Conservation (phyloP, 2,329 filamentous ascomycete species). For the Apiospora malaysiana region DNA sequence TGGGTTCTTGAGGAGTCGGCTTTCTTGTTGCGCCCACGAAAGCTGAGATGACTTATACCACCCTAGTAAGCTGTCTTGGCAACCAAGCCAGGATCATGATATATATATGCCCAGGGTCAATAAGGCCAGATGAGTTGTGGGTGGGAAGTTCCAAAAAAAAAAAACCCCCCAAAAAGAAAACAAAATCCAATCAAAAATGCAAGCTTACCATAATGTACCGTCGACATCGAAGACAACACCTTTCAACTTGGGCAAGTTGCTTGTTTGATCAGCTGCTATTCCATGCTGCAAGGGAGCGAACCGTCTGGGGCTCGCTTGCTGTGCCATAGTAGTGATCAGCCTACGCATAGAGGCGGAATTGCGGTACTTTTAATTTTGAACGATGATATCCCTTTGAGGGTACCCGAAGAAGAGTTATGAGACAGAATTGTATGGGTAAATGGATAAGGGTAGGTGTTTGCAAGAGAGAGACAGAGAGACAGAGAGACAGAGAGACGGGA, state of each 20-base stretch:
- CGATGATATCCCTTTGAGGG: neutral
- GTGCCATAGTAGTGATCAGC: slow-evolving; percentile 49
- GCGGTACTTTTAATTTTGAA: neutral
- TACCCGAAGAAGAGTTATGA: neutral
- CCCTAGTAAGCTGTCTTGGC: neutral
- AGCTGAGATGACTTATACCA: neutral
- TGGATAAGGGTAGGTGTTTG: no score
- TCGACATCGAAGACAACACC: slow-evolving; percentile 91
- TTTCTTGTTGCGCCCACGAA: neutral
- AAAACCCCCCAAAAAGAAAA: no score
- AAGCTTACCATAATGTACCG: slow-evolving; percentile 83
- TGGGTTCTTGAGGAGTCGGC: neutral
- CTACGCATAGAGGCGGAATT: slow-evolving; percentile 35
- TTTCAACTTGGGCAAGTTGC: slow-evolving; percentile 52
- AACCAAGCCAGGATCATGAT: neutral
- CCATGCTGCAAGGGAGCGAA: slow-evolving; percentile 59
- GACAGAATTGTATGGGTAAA: no score
- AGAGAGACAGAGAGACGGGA: no score
- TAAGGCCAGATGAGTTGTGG: neutral
- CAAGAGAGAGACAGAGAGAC: no score
- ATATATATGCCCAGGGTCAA: no score
- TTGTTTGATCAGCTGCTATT: slow-evolving; percentile 41
- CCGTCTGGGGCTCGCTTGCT: slow-evolving; percentile 46
- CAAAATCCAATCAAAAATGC: neutral
- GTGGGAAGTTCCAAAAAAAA: no score